Evolutionary conservation across 1,284 basidiomycete species (phyloP).

Genomic region (Phylloboletellus chloephorus): DNA sequence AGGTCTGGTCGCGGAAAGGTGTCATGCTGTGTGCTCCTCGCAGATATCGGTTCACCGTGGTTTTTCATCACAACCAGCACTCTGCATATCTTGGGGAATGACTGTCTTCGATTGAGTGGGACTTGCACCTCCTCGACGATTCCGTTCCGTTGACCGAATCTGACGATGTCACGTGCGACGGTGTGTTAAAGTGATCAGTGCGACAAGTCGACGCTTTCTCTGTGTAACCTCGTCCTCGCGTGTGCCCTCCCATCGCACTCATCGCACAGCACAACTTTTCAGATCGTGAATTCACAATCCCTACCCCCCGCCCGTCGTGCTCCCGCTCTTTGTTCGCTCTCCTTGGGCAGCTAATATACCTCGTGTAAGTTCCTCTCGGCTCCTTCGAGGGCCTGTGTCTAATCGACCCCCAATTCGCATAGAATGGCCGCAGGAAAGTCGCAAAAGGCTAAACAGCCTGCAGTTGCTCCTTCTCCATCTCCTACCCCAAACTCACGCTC

Average conservation of each 20-base stretch:
- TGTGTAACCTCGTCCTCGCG: conserved; percentile 12
- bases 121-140: too few relatives aligned
- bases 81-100: too few relatives aligned
- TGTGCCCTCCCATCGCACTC: conserved; percentile 15
- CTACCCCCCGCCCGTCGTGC: conserved; percentile 4
- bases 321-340: not conserved
- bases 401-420: conserved; percentile 18
- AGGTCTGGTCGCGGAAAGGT: too few relatives aligned
- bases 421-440: conserved; percentile 29
- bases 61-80: too few relatives aligned
- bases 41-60: too few relatives aligned
- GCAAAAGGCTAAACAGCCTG: conserved; percentile 25
- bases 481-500: conserved; percentile 9
- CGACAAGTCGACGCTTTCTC: conserved; percentile 17
- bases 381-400: conserved; percentile 6
- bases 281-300: conserved; percentile 16
- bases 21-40: too few relatives aligned
- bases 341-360: conserved; percentile 7
- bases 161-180: conserved; percentile 25
- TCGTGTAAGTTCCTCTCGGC: conserved; percentile 15
- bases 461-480: conserved; percentile 4
- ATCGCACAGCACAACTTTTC: conserved; percentile 12
- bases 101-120: too few relatives aligned
- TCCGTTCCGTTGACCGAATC: conserved; percentile 17
- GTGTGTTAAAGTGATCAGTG: conserved; percentile 50